Evolutionary conservation across 192 early-diverging fungal genomes (phyloP).

Genomic region (Coemansia sp.): DNA sequence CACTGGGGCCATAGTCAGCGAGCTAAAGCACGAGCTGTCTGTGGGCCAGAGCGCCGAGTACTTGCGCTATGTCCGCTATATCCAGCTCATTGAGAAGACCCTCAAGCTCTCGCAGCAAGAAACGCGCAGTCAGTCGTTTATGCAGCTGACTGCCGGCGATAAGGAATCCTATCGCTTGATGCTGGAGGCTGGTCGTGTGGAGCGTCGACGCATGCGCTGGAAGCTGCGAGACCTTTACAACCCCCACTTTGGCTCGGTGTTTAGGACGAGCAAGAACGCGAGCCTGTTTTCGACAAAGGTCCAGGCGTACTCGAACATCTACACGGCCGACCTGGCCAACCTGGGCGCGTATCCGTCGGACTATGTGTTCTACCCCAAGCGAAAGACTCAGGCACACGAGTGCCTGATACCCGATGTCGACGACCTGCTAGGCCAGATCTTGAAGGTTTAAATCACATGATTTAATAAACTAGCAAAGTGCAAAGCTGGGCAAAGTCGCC

Average conservation of each 20-base stretch:
- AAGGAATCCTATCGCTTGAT: conserved; percentile 40
- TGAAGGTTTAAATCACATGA: background rate
- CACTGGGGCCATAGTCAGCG: conserved; percentile 62
- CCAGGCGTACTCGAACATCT: conserved; percentile 49
- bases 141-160: conserved; percentile 13
- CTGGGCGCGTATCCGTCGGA: conserved; percentile 57
- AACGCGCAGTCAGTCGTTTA: conserved; percentile 27
- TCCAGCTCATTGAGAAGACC: conserved; percentile 56
- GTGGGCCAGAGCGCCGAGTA: conserved; percentile 55
- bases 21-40: conserved; percentile 56
- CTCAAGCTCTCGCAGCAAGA: conserved; percentile 59
- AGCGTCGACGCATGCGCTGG: conserved; percentile 48
- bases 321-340: conserved; percentile 58
- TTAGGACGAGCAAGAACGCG: conserved; percentile 60
- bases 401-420: conserved; percentile 47
- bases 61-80: conserved; percentile 53
- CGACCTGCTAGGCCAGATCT: conserved; percentile 41
- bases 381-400: conserved; percentile 59
- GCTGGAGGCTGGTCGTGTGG: conserved; percentile 52
- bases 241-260: conserved; percentile 61
- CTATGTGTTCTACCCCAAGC: conserved; percentile 62
- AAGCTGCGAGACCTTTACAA: conserved; percentile 57
- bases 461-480: background rate
- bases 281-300: conserved; percentile 63
- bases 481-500: background rate